Base-by-base conservation (phyloP, 2,329 filamentous ascomycete species). In the Fusarium denticulatum region DNA sequence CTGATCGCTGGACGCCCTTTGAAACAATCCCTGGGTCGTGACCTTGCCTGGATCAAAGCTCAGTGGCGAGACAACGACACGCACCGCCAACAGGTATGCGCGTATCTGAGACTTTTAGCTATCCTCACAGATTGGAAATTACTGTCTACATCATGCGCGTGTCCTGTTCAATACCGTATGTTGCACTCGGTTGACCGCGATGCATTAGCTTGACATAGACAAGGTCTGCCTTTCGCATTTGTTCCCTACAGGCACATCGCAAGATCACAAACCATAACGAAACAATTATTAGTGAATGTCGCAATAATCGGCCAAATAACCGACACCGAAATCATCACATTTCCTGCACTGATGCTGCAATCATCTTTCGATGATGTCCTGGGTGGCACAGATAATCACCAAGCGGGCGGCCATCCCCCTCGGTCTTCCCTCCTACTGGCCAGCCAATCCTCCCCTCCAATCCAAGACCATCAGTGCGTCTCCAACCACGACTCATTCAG, bases 341-440 rank as follows among this genome's bases (percentile, higher is more conserved):
- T 43, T 20, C 16, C 22, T 43, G 28, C 24, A 57, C 6, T 36
- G 24, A 58, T 36, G 11, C 37, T 43, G 53, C 26, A 28, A 30
- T 28, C 3, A 49, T 30, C 55, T n/a, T 49, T 47, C 55, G 49
- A 61, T 36, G 7, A 26, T 40, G n/a, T 39, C n/a, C 6, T 13
- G 6, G 36, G 46, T 5, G 6, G 45, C 45, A 60, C n/a, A 20
- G 28, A 49, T 60, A 30, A 47, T 20, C 20, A 20, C 28, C 28
- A 36, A 26, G n/a, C 20, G 30, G 16, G 53, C 28, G 42, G 32
- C 11, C 20, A 36, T 26, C 3, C 6, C 16, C 1, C 18, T 73
- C 70, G 70, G 70, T 50, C 46, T 62, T 73, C 65, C 12, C 46
- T 73, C 70, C 70, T 70, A 73, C 65, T 73, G 60, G 70, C 26